A percentile compares a stretch with the other conserved stretches of the same genome.
These are phyloP conservation scores for Metschnikowia reukaufii DNA, from an alignment of 805 yeast genomes.

Conservation along the genomic window DNA sequence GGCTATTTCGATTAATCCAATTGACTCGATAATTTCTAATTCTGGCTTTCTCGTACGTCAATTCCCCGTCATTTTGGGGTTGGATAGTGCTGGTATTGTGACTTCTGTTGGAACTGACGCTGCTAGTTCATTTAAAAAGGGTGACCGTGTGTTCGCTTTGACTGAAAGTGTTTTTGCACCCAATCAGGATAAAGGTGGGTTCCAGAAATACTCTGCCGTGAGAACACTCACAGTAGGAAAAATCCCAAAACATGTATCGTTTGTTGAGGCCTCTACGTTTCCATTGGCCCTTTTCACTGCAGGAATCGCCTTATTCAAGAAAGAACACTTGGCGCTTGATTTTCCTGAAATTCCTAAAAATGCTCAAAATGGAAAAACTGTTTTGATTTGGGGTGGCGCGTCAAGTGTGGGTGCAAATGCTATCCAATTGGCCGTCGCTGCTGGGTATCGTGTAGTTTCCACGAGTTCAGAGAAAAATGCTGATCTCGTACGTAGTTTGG, in stretches of 20 bases:
- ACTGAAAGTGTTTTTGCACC: conserved; percentile 15
- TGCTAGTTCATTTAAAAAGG: conserved; percentile 1
- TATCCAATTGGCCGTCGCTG: conserved; percentile 15
- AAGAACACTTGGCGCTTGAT: conserved; percentile 8
- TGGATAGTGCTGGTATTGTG: conserved; percentile 13
- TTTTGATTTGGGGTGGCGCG: conserved; percentile 17
- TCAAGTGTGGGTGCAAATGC: conserved; percentile 14
- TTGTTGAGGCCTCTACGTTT: conserved; percentile 10
- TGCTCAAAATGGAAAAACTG: conserved; percentile 5
- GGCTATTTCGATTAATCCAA: conserved; percentile 12
- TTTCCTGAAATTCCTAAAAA: conserved; percentile 3
- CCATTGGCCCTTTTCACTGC: conserved; percentile 13
- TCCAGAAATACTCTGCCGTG: conserved; percentile 12
- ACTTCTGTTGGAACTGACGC: conserved; percentile 9
- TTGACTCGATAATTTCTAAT: conserved; percentile 7
- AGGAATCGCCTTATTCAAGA: conserved; percentile 7
- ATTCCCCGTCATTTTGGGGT: conserved; percentile 12
- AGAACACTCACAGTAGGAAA: conserved; percentile 6
- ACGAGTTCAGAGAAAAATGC: conserved; percentile 11
- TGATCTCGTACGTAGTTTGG: conserved; percentile 6
- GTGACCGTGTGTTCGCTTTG: conserved; percentile 13
- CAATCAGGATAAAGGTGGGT: conserved; percentile 13
- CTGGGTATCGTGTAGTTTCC: conserved; percentile 12
- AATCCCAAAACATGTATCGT: conserved; percentile 9
- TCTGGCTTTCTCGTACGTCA: conserved; percentile 10